Percentiles rank a stretch among this genome's conserved stretches.
Evolutionary conservation across 306 rosid species (phyloP).

Genomic region (Corylus heterophylla): DNA sequence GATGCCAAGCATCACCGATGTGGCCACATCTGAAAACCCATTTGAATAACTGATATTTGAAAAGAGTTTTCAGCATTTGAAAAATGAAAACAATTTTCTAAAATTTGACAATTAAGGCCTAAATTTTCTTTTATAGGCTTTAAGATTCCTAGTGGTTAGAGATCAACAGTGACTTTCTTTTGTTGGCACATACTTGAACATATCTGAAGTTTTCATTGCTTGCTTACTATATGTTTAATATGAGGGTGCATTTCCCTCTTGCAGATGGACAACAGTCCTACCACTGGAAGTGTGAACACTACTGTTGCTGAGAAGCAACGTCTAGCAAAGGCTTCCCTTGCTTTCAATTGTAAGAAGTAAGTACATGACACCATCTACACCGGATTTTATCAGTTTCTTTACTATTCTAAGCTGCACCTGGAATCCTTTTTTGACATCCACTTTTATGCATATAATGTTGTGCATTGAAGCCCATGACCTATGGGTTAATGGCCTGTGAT

Average conservation of each 20-base stretch:
- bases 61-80: too few relatives aligned
- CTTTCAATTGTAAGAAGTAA: constrained; percentile 90
- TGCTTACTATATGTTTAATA: constrained; percentile 10
- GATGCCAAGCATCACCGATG: too few relatives aligned
- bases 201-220: constrained; percentile 6
- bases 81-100: too few relatives aligned
- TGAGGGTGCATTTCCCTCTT: constrained; percentile 14
- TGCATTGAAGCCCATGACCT: background rate
- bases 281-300: constrained; percentile 94
- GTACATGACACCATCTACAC: constrained; percentile 24
- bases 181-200: background rate
- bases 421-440: background rate
- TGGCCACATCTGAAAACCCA: too few relatives aligned
- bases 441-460: background rate
- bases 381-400: constrained; percentile 8
- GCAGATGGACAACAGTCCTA: constrained; percentile 98
- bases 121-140: background rate
- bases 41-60: too few relatives aligned
- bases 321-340: constrained; percentile 83
- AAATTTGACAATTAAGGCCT: too few relatives aligned
- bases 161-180: background rate
- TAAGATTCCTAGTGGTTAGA: background rate
- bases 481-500: background rate
- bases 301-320: constrained; percentile 83
- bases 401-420: background rate